Evolutionary conservation across 1,284 basidiomycete genomes (phyloP).

Genomic region (Rhodotorula sp.): DNA sequence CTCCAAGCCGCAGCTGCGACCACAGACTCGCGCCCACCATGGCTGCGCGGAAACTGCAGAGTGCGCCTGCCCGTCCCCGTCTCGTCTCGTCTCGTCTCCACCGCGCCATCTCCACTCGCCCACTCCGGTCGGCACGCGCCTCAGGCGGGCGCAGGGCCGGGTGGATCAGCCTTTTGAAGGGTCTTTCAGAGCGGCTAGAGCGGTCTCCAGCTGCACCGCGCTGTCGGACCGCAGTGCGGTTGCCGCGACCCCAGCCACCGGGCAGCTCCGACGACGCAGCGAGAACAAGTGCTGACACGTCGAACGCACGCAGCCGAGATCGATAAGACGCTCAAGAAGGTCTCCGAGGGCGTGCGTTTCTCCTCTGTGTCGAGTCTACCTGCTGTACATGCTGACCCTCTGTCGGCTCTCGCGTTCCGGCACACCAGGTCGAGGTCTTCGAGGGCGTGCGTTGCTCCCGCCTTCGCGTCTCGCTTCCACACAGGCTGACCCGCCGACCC

Average conservation of each 20-base stretch:
- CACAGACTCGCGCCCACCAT: conserved; percentile 23
- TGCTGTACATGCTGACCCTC: conserved; percentile 1
- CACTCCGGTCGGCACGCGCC: background rate
- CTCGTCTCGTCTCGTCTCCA: background rate
- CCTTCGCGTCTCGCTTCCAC: too few species aligned
- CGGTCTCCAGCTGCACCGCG: too few species aligned
- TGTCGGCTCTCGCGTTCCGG: background rate
- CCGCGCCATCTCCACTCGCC: background rate
- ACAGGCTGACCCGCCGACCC: background rate
- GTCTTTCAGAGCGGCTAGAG: background rate
- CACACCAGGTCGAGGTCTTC: conserved; percentile 71
- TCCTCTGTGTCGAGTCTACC: background rate
- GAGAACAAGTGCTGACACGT: background rate
- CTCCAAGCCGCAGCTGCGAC: background rate
- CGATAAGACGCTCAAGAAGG: conserved; percentile 93
- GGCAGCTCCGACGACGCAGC: background rate
- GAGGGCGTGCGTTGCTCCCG: conserved; percentile 58
- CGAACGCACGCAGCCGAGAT: conserved; percentile 73
- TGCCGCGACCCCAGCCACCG: background rate
- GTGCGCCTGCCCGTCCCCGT: conserved; percentile 25
- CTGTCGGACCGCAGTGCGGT: too few species aligned
- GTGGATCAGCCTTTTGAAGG: background rate
- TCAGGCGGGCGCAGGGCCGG: background rate
- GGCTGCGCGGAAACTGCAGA: conserved; percentile 47
- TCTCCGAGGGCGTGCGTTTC: conserved; percentile 68